Conservation (phyloP, 768 basidiomycete species). For the Cytidiella melzeri region DNA sequence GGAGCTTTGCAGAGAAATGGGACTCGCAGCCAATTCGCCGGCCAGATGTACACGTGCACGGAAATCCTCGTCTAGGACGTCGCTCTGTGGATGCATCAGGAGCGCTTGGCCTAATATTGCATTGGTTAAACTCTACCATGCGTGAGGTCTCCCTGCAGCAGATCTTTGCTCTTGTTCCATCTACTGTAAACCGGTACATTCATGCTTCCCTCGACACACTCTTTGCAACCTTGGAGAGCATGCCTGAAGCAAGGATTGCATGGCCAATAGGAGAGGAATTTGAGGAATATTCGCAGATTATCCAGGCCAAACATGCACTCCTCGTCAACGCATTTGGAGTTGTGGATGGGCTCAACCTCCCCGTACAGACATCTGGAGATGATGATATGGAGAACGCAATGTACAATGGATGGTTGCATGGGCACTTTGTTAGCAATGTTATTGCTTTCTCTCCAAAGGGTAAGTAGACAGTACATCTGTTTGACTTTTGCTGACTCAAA, state of each 20-base stretch:
- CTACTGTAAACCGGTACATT: slow-evolving; percentile 32
- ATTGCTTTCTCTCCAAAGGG: slow-evolving; percentile 26
- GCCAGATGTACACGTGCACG: slow-evolving; percentile 18
- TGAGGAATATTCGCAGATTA: background rate
- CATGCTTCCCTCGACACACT: slow-evolving; percentile 25
- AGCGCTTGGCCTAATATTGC: slow-evolving; percentile 34
- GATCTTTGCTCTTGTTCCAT: slow-evolving; percentile 36
- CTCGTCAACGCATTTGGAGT: slow-evolving; percentile 2
- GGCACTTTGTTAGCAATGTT: slow-evolving; percentile 35
- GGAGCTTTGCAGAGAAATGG: slow-evolving; percentile 25
- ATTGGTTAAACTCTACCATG: slow-evolving; percentile 38
- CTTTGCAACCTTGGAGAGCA: slow-evolving; percentile 21
- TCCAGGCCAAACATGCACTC: slow-evolving; percentile 10
- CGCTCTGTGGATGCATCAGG: slow-evolving; percentile 33
- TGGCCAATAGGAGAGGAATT: slow-evolving; percentile 18
- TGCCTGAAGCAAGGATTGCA: slow-evolving; percentile 24
- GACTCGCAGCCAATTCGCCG: slow-evolving; percentile 23
- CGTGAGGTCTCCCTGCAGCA: slow-evolving; percentile 30
- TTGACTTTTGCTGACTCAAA: too few species aligned
- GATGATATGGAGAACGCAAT: slow-evolving; percentile 39
- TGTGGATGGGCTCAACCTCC: slow-evolving; percentile 6
- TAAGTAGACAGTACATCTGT: too few species aligned
- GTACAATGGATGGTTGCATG: slow-evolving; percentile 38
- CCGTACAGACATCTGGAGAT: slow-evolving; percentile 23
- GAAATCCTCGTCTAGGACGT: slow-evolving; percentile 17